Percentiles rank a stretch among this genome's conserved stretches.
Conservation (phyloP, 2,329 filamentous ascomycete species). For the Cladophialophora chaetospira region DNA sequence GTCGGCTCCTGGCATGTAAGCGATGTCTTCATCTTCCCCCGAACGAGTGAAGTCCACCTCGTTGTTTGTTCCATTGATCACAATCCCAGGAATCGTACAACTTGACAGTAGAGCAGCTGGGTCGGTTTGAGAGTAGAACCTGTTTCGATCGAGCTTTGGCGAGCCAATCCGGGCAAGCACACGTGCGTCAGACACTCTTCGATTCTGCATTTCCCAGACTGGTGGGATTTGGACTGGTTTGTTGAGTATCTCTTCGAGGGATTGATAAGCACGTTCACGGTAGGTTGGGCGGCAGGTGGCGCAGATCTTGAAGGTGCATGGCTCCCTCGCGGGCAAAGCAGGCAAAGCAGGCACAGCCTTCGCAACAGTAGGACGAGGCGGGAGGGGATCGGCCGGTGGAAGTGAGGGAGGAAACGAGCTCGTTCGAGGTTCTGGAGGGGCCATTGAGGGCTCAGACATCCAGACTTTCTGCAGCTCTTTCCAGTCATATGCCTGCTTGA, state of each 20-base stretch:
- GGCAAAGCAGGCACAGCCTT: too few relatives aligned
- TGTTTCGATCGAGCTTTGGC: neutral
- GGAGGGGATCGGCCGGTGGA: neutral
- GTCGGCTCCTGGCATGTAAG: neutral
- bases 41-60: neutral
- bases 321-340: constrained; percentile 12
- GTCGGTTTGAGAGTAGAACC: constrained; percentile 12
- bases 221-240: constrained; percentile 36
- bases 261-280: constrained; percentile 37
- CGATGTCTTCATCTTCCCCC: neutral
- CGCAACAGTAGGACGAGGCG: neutral
- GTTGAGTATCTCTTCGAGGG: constrained; percentile 42
- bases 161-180: constrained; percentile 30
- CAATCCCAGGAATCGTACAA: constrained; percentile 6
- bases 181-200: constrained; percentile 35
- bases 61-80: neutral
- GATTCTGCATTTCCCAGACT: constrained; percentile 37
- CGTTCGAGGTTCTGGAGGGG: constrained; percentile 7
- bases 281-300: constrained; percentile 54
- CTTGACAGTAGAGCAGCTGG: constrained; percentile 6
- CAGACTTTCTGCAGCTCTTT: constrained; percentile 27
- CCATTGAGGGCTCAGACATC: constrained; percentile 22
- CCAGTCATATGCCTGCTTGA: constrained; percentile 27
- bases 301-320: constrained; percentile 51
- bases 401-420: neutral